Evolutionary conservation across 805 yeast species (phyloP).

Genomic region (Monosporozyma unispora): DNA sequence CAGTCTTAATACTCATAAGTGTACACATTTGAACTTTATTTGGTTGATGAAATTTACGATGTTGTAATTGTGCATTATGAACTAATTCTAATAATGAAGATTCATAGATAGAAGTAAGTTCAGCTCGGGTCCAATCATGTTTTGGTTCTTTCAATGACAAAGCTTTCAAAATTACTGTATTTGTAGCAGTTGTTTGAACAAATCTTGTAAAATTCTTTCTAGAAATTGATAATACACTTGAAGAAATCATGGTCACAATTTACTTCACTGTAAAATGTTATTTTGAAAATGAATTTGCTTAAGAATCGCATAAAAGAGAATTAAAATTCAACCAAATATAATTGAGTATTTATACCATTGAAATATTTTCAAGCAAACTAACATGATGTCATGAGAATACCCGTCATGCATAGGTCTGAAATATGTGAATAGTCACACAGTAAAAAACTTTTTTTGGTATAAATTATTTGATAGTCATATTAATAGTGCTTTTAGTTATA

Average conservation of each 20-base stretch:
- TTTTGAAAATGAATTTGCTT: no score
- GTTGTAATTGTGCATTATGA: conserved; percentile 53
- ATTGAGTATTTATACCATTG: background rate
- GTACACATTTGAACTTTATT: conserved; percentile 59
- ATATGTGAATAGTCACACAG: background rate
- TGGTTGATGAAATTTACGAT: conserved; percentile 60
- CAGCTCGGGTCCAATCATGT: conserved; percentile 50
- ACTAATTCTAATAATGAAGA: conserved; percentile 59
- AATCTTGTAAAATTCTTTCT: conserved; percentile 3
- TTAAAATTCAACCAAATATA: no score
- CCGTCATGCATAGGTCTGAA: background rate
- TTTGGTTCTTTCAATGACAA: conserved; percentile 26
- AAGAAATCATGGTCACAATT: background rate
- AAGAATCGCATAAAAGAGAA: no score
- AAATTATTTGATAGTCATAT: background rate
- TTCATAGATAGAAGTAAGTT: conserved; percentile 50
- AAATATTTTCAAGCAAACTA: background rate
- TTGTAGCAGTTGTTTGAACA: background rate
- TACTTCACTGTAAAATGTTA: no score
- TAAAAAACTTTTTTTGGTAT: no score
- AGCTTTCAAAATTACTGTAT: conserved; percentile 14
- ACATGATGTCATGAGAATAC: background rate
- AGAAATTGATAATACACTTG: conserved; percentile 3
- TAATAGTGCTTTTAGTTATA: background rate
- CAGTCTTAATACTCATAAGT: conserved; percentile 62